Evolutionary conservation across 1,284 basidiomycete genomes (phyloP), one percentile per base, ranked within the genome.

Genomic region (Pseudozyma hubeiensis): DNA sequence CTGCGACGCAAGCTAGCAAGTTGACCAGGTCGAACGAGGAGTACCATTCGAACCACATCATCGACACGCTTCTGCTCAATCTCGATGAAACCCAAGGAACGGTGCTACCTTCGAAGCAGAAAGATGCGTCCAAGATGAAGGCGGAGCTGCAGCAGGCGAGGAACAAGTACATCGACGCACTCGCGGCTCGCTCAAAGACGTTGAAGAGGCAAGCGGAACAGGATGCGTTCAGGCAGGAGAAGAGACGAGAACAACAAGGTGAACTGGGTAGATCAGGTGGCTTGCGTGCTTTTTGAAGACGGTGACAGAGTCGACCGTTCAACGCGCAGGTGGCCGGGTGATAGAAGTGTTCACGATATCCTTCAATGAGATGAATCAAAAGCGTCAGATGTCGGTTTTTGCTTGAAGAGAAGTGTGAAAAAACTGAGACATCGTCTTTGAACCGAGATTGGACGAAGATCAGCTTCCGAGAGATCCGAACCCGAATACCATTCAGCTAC

Each of bases 121-220:
- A 44, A 8, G 53, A 73, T 16, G 70, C 64, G 14, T 13, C 7
- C 1, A 37, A 55, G 44, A 57, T 34, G 5, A 64, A 51, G 49
- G 40, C 5, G 3, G 60, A 49, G 46, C 57, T 73, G 2, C 29
- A 68, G n/a, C 51, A 57, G 47, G 70, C 64, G n/a, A 52, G 56
- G 7, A 64, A 51, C 47, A 64, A 57, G 64, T 43, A 73, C 16
- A 37, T 61, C 11, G 70, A 67, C 13, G 57, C 64, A 2, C 48
- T 73, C 0, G 60, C 53, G 31, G 34, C 50, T 14, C 37, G 70
- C 3, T 53, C 56, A 0, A 67, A 48, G 53, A 61, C 64, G 43
- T 44, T 73, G 7, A 73, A 73, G 57, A 29, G 70, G n/a, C 70
- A 73, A 24, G 70, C 64, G 7, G 70, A 73, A 34, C 61, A 67